Base-by-base conservation (phyloP, 306 rosid species). In the Bauhinia variegata region DNA sequence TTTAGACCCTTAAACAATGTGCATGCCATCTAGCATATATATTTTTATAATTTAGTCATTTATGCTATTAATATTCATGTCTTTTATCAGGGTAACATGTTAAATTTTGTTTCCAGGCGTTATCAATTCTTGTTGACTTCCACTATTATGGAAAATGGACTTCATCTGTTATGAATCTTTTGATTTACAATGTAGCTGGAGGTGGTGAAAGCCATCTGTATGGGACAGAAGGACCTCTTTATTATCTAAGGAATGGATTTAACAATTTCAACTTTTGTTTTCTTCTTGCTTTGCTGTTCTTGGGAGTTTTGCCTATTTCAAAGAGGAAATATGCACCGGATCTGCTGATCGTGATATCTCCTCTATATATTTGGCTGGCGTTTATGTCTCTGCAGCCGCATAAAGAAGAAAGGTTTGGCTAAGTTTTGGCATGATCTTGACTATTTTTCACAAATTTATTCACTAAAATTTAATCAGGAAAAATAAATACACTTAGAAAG, bases 341-440 rank as follows among this genome's bases (percentile, higher is more conserved):
- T 74, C 76, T 95, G 78, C 77, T 95, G 67, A 80, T 95, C 75
- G 89, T 90, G 57, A 85, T 95, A 68, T 95, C 96, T 16, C 97
- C 99, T 5, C 3, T 88, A 36, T 95, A 88, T 78, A 75, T 95
- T 74, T 95, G 97, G 97, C 82, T 95, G 82, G 90, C 69, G 5
- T 90, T 95, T 75, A 95, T 90, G 97, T 88, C 99, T 57, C 79
- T 90, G 91, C 99, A 85, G 76, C 92, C 96, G 43, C 99, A 95
- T 78, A 95, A 95, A 78, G 99, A 95, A 79, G 99, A 95, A 84
- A 88, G 99, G 99, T 93, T 53, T 19, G 79, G 17, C 60, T 42
- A 49, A 15, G 5, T 36, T 52, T 54, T 65, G 28, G 52, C 51
- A 13, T 54, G 59, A 42, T 52, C 63, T 75, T 75, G 16, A 9